A percentile compares a stretch with the other conserved stretches of the same genome.
Conservation (phyloP, 2,329 filamentous ascomycete genomes). For the Graphilbum fragrans region DNA sequence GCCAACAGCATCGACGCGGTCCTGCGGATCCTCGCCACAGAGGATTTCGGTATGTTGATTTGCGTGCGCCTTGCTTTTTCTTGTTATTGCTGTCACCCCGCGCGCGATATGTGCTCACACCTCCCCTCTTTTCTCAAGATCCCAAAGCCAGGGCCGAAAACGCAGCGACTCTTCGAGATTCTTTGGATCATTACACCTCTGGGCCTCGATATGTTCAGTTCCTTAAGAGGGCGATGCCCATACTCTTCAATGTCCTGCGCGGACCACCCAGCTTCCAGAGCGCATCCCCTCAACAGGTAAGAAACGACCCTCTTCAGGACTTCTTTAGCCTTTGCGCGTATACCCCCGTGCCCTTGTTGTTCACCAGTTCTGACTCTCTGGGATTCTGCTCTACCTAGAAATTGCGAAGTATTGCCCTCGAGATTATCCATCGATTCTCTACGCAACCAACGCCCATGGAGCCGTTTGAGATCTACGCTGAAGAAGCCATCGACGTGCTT, state of each 20-base stretch:
- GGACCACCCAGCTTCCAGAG: conserved; percentile 85
- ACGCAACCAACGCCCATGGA: conserved; percentile 61
- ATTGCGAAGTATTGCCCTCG: conserved; percentile 84
- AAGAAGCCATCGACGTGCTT: conserved; percentile 78
- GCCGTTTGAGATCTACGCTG: conserved; percentile 76
- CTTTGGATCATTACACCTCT: conserved; percentile 75
- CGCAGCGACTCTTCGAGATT: conserved; percentile 79
- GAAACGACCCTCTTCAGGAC: conserved; percentile 11
- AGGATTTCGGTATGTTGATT: conserved; percentile 38
- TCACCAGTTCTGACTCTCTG: too few relatives aligned
- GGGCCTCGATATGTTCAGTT: conserved; percentile 65
- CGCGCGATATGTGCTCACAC: not conserved
- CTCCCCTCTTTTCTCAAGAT: conserved; percentile 57
- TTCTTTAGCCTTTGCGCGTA: too few relatives aligned
- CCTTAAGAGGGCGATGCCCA: conserved; percentile 75
- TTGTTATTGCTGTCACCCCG: not conserved
- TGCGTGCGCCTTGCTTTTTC: not conserved
- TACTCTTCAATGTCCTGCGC: conserved; percentile 75
- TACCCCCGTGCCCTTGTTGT: too few relatives aligned
- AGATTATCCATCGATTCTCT: conserved; percentile 80
- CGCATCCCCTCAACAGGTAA: conserved; percentile 77
- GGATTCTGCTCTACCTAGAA: too few relatives aligned
- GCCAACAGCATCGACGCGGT: conserved; percentile 27
- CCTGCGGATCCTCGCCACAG: conserved; percentile 39
- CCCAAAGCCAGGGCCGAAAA: conserved; percentile 69